Evolutionary conservation across 495 filamentous ascomycete species (phyloP).

Genomic region (Emericellopsis terricola): DNA sequence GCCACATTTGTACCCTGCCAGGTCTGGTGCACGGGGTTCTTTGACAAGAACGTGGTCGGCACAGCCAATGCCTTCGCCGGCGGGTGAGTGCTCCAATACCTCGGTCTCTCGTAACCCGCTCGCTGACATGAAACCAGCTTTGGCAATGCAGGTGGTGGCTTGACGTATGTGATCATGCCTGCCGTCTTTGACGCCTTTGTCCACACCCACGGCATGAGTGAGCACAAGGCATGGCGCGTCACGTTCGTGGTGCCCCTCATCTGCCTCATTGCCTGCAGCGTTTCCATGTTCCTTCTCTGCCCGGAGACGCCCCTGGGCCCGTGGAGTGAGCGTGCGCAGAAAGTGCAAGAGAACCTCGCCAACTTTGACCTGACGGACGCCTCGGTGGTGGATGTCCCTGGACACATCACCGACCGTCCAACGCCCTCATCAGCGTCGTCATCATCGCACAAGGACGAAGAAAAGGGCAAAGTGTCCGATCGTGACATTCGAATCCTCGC

Average conservation of each 20-base stretch:
- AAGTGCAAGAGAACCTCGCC: conserved; percentile 24
- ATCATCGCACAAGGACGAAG: conserved; percentile 8
- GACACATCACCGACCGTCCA: conserved; percentile 37
- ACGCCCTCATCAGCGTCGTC: conserved; percentile 14
- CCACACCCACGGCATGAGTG: conserved; percentile 27
- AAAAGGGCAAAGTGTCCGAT: conserved; percentile 22
- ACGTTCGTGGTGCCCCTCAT: conserved; percentile 72
- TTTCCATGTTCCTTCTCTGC: conserved; percentile 53
- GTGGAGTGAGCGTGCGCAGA: conserved; percentile 55
- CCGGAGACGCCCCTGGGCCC: conserved; percentile 74
- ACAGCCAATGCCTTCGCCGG: conserved; percentile 76
- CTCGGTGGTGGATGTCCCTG: conserved; percentile 30
- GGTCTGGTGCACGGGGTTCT: conserved; percentile 91
- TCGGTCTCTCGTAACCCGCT: no score
- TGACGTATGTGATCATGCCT: conserved; percentile 85
- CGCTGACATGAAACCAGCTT: no score
- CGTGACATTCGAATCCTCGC: conserved; percentile 10
- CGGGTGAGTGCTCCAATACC: conserved; percentile 34
- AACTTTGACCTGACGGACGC: conserved; percentile 17
- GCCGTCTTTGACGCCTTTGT: conserved; percentile 77
- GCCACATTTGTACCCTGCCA: conserved; percentile 88
- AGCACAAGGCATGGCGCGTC: conserved; percentile 66
- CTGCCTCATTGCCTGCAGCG: conserved; percentile 44
- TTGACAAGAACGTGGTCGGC: conserved; percentile 89
- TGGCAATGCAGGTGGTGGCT: conserved; percentile 46